These are phyloP conservation scores for Vachellia collinsii DNA, from an alignment of 306 rosid genomes.

Conservation along the genomic window DNA sequence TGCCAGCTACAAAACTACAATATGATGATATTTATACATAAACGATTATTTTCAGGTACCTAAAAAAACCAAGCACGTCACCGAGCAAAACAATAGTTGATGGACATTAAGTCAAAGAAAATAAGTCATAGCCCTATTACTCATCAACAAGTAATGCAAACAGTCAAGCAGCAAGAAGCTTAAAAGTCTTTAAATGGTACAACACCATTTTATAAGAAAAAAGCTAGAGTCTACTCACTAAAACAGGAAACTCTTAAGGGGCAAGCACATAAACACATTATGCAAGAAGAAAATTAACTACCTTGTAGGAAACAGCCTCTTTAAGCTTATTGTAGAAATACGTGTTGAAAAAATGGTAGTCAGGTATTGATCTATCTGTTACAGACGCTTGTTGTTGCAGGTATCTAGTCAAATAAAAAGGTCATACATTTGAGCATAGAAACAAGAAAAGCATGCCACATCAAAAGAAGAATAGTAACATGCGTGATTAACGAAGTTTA, in stretches of 20 bases:
- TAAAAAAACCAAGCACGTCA: constrained; percentile 22
- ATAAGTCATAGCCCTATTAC: background rate
- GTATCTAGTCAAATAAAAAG: constrained; percentile 61
- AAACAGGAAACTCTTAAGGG: constrained; percentile 9
- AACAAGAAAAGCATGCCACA: constrained; percentile 25
- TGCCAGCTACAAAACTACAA: background rate
- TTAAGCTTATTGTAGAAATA: constrained; percentile 91
- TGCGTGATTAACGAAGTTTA: constrained; percentile 12
- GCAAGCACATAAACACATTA: constrained; percentile 30
- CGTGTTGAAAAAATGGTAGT: constrained; percentile 89
- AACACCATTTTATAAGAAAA: constrained; percentile 1
- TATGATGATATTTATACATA: background rate
- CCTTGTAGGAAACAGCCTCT: constrained; percentile 88
- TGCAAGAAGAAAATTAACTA: constrained; percentile 38
- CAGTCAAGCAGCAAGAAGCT: constrained; percentile 21
- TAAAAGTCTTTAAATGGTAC: constrained; percentile 15
- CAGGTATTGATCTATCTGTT: constrained; percentile 50
- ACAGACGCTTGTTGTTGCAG: constrained; percentile 71
- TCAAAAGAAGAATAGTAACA: constrained; percentile 23
- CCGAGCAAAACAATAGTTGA: constrained; percentile 9
- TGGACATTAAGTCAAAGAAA: background rate
- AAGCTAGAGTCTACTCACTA: background rate
- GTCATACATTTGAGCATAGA: constrained; percentile 15
- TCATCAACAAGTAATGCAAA: background rate
- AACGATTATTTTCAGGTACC: constrained; percentile 10